A percentile compares a stretch with the other conserved stretches of the same genome.
phyloP scores from a whole-genome alignment of 2,329 filamentous ascomycete genomes.

The Calycina marina region DNA sequence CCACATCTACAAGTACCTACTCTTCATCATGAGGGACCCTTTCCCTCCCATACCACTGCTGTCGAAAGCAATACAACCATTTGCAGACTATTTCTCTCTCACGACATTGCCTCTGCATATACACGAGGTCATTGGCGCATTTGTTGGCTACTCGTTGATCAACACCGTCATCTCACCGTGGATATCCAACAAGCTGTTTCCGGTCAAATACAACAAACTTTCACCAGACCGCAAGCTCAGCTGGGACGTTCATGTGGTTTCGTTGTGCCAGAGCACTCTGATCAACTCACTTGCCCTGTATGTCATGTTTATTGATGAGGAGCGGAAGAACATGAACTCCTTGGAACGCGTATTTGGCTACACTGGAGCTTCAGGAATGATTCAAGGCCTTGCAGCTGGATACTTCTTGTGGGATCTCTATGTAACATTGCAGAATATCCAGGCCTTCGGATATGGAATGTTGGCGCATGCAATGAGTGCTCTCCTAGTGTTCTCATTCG shows the following conservation, averaged over 20 bases:
- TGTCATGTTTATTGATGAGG: constrained; percentile 54
- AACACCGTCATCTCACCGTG: constrained; percentile 52
- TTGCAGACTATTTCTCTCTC: constrained; percentile 46
- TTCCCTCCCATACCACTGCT: constrained; percentile 42
- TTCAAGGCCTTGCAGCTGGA: constrained; percentile 62
- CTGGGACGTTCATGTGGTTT: constrained; percentile 79
- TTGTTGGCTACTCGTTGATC: constrained; percentile 53
- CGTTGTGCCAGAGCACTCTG: constrained; percentile 60
- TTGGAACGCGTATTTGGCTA: constrained; percentile 65
- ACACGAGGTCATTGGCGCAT: constrained; percentile 58
- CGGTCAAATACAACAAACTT: constrained; percentile 46
- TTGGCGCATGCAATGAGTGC: constrained; percentile 65
- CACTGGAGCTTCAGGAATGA: constrained; percentile 53
- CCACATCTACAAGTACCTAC: too few relatives aligned
- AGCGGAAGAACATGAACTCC: constrained; percentile 50
- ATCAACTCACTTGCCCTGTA: constrained; percentile 63
- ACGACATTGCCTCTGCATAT: constrained; percentile 59
- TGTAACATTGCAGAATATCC: constrained; percentile 51
- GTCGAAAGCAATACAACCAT: constrained; percentile 40
- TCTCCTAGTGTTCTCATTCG: constrained; percentile 58
- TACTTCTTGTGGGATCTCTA: constrained; percentile 78
- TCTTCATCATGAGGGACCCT: constrained; percentile 50
- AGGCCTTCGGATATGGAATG: constrained; percentile 44
- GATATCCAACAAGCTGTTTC: constrained; percentile 47
- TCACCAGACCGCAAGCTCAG: constrained; percentile 51